Percentiles rank a stretch among this genome's conserved stretches.
phyloP scores from a whole-genome alignment of 169 alveolate genomes.

The Perkinsus chesapeaki region DNA sequence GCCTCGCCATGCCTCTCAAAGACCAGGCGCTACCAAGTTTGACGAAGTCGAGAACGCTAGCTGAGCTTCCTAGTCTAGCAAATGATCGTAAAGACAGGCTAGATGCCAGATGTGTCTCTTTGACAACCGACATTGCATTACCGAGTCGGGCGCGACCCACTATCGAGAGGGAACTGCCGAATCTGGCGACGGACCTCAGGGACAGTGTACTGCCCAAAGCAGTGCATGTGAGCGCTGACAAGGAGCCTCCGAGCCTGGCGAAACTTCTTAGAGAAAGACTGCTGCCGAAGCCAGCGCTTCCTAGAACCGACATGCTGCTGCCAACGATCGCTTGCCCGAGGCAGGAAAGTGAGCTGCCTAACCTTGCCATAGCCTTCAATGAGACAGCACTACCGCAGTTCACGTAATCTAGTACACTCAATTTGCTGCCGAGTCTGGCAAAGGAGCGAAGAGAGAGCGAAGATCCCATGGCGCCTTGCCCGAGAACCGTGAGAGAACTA shows the following conservation, averaged over 20 bases:
- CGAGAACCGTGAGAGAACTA: neutral
- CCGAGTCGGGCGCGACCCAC: neutral
- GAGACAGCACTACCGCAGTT: constrained; percentile 1
- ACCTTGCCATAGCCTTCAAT: neutral
- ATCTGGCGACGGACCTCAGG: neutral
- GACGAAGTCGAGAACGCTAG: constrained; percentile 1
- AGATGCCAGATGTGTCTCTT: neutral
- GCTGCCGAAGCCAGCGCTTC: neutral
- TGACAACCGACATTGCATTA: neutral
- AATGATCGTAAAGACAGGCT: neutral
- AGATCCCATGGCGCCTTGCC: neutral
- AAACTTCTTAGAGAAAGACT: neutral
- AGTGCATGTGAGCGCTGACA: neutral
- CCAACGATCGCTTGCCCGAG: neutral
- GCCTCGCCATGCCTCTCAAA: constrained; percentile 17
- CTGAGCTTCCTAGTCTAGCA: neutral
- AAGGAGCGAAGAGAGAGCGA: neutral
- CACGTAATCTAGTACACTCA: neutral
- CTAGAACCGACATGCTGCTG: neutral
- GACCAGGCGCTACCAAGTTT: constrained; percentile 1
- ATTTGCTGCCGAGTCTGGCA: neutral
- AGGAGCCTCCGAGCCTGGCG: neutral
- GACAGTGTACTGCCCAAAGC: neutral
- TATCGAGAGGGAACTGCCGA: neutral
- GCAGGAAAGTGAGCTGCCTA: neutral